Base-by-base conservation (phyloP, 768 basidiomycete genomes). In the Crepidotus variabilis region DNA sequence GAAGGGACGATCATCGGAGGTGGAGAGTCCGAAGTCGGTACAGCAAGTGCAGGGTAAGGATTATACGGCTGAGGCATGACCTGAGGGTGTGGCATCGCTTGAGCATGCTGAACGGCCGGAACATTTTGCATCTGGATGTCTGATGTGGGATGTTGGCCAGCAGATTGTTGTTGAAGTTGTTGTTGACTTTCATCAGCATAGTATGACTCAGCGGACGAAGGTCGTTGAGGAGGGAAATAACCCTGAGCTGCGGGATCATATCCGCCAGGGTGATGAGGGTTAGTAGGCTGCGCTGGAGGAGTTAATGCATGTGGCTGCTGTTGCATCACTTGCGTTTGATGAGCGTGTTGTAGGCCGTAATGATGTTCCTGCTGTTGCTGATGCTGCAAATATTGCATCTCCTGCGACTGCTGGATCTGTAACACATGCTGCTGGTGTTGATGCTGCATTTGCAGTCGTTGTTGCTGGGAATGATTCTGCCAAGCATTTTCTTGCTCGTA, bases 1-100 rank as follows among this genome's bases (percentile, higher is more conserved):
- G 55, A 56, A 24, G 55, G 55, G 5, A 56, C 55, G n/a, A 56
- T 47, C 55, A 56, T 56, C 14, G 55, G 55, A 16, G 55, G 55
- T n/a, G 55, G 55, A 34, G 55, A 51, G 18, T 49, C 55, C 20
- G 35, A 39, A 11, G 32, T 7, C 33, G 55, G 55, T 24, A 39
- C 39, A 43, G 49, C 1, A 18, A 43, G 39, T 21, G 24, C 47
- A 49, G 50, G 35, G 33, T 56, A 56, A 21, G 55, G 33, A 39
- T 56, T 56, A 50, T 45, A 43, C 21, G 54, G 23, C 39, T 55
- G 55, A 16, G 48, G 55, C 11, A 51, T 21, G 23, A 50, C 7
- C 45, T 56, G 55, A 6, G 49, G 32, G 24, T 51, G 50, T 23
- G 34, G 54, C 11, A 55, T 50, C 2, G 50, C 36, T 32, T 56